Evolutionary conservation across 2,329 filamentous ascomycete genomes (phyloP), one percentile per base, ranked within the genome.

Genomic region (Drechslerella dactyloides): DNA sequence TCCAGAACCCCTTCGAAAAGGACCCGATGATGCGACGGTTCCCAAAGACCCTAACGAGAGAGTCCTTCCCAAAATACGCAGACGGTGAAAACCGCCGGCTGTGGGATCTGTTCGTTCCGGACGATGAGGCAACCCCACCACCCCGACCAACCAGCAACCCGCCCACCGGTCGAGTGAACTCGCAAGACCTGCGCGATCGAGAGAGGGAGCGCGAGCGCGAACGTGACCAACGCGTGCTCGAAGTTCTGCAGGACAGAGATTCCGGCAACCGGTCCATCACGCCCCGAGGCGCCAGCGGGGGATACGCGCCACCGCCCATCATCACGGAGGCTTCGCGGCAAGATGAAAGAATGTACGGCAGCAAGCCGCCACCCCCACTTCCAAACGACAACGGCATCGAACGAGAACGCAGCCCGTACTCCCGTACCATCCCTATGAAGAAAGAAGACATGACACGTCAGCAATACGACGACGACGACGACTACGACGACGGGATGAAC

Each of bases 1-100:
- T 77, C 27, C 65, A 74, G 4, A 75, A 76, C 23, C 58, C 70
- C 1, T 73, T 74, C 27, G 64, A 69, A 30, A 72, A 61, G 21
- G 69, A 73, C 44, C 61, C 69, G 10, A 62, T 62, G 55, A 44
- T 73, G 15, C 48, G 55, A 40, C 66, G 69, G 33, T 73, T 73
- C 52, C 69, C 69, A 13, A 73, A 73, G 42, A 73, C 69, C 4
- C 27, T 73, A n/a, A 55, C 61, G 1, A 54, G 69, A 23, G 69
- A 73, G 15, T 57, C 69, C n/a, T 73, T 73, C 37, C 69, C 69
- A 13, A 73, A 73, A 21, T 73, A 40, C 44, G 51, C 37, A 40
- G 69, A 73, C 33, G 62, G 69, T 11, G 69, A 73, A 53, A 66
- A 52, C 5, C 46, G 62, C n/a, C 30, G 69, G n/a, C 27, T 73